Base-by-base conservation (phyloP, 331 rosid genomes). In the Phaseolus coccineus region DNA sequence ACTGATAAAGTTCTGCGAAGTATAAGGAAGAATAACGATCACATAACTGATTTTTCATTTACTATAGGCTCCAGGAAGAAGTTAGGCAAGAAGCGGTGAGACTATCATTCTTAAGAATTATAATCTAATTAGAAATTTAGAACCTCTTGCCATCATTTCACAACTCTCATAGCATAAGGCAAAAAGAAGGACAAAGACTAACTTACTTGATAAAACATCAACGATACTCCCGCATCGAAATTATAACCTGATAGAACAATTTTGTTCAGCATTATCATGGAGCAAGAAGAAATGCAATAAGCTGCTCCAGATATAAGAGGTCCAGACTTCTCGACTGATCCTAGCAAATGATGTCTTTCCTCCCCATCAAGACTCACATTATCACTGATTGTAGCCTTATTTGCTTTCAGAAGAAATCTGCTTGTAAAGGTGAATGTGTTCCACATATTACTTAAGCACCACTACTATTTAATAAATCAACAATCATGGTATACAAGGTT, bases 121-220 rank as follows among this genome's bases (percentile, higher is more conserved):
- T 30, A 51, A n/a, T 42, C 48, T 55, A 24, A 66, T 35, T 25
- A 25, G 12, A 42, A 42, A 9, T 9, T 9, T 10, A 42, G 57
- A 25, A 76, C 27, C 50, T 47, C 14, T 51, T 57, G 12, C 19
- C 74, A 67, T 77, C 28, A 68, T 14, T 84, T 56, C 66, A 61
- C 22, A 19, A 39, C 59, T 71, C 28, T 55, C 48, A 66, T 0
- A 30, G 31, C 48, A 66, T 0, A 30, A 25, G 25, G 27, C 16
- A 52, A 62, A 64, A 74, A 19, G 31, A 16, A 59, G 52, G 48
- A 46, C 19, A 71, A 2, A 57, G 70, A 39, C 40, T 12, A 82
- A 72, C 87, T 86, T 85, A 88, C 98, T 78, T 94, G 98, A 84
- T 91, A 94, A 87, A 94, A 89, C 95, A 94, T 94, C 85, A 94